Base-by-base conservation (phyloP, 768 basidiomycete genomes). In the Tylopilus vinaceipallidus region DNA sequence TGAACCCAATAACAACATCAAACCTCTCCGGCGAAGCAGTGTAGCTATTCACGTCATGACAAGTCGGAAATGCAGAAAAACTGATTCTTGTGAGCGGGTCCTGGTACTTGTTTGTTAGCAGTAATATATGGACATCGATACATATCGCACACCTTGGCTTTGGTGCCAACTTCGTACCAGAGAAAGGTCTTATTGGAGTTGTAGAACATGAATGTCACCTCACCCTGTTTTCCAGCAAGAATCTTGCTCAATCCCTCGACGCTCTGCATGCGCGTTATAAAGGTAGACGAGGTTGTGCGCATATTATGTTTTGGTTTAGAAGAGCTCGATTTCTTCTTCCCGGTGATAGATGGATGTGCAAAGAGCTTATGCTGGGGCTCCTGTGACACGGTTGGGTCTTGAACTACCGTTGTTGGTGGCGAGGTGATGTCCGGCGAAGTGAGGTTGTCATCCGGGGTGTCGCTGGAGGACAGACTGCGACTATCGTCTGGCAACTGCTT, bases 1-100 rank as follows among this genome's bases (percentile, higher is more conserved):
- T 79, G 64, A 97, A 98, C 6, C 95, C 97, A 59, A 98, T 87
- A 50, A 98, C 79, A 6, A 97, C 75, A 60, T 98, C 95, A 29
- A 98, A 70, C 37, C 83, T 81, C 35, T 92, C 86, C 11, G 86
- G 71, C 3, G 83, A 85, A 7, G 89, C 83, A 2, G 95, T 97
- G 2, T 80, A 67, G 6, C 75, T 66, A 57, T 97, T 95, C 26
- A 95, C 83, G 60, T 92, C 86, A 65, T 95, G 91, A 64, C 93
- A 95, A 2, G 95, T 97, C 5, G 92, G 93, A 58, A 86, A 79
- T 13, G 86, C 82, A 39, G 88, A 83, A 70, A 98, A 98, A 17
- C 84, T 85, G 47, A 98, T 83, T 49, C 87, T 79, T 34, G 87
- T 80, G 23, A 97, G 75, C 23, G 93, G 85, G 68, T 98, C 95